These are phyloP conservation scores for Suhomyces faveliae DNA, from an alignment of 805 yeast genomes.

Conservation along the genomic window DNA sequence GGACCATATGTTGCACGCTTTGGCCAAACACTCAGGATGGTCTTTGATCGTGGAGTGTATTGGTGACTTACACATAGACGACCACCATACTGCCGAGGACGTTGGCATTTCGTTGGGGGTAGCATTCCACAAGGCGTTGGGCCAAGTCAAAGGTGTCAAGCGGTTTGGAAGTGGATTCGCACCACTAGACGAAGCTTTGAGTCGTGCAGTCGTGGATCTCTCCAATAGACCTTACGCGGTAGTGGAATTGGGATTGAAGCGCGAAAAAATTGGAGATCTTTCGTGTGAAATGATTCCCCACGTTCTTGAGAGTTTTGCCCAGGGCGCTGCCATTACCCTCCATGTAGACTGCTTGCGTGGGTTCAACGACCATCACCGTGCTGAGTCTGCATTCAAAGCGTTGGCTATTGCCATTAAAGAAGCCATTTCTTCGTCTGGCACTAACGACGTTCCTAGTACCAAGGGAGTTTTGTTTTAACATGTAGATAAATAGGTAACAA, in stretches of 20 bases:
- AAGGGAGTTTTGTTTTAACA: slow-evolving; percentile 81
- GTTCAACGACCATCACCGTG: slow-evolving; percentile 91
- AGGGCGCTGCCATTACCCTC: slow-evolving; percentile 83
- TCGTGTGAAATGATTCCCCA: slow-evolving; percentile 98
- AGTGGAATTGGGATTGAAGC: slow-evolving; percentile 80
- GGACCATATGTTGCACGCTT: slow-evolving; percentile 96
- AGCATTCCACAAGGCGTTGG: slow-evolving; percentile 87
- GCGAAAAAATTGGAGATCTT: slow-evolving; percentile 92
- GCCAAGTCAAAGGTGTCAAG: slow-evolving; percentile 85
- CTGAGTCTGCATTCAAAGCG: slow-evolving; percentile 96
- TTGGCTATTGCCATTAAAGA: slow-evolving; percentile 89
- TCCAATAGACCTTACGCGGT: slow-evolving; percentile 93
- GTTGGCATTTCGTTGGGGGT: slow-evolving; percentile 88
- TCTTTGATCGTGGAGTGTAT: slow-evolving; percentile 82
- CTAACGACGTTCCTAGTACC: slow-evolving; percentile 91
- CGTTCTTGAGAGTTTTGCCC: slow-evolving; percentile 90
- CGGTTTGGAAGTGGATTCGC: slow-evolving; percentile 93
- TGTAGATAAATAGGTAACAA: no score
- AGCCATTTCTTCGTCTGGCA: slow-evolving; percentile 79
- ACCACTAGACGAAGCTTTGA: slow-evolving; percentile 93
- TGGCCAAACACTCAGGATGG: slow-evolving; percentile 98
- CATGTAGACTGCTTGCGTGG: slow-evolving; percentile 96
- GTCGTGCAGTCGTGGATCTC: slow-evolving; percentile 93
- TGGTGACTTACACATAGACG: slow-evolving; percentile 95
- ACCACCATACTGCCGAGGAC: slow-evolving; percentile 96